These are phyloP conservation scores for Colletotrichum gigasporum DNA, from an alignment of 2,329 filamentous ascomycete species.

Conservation along the genomic window DNA sequence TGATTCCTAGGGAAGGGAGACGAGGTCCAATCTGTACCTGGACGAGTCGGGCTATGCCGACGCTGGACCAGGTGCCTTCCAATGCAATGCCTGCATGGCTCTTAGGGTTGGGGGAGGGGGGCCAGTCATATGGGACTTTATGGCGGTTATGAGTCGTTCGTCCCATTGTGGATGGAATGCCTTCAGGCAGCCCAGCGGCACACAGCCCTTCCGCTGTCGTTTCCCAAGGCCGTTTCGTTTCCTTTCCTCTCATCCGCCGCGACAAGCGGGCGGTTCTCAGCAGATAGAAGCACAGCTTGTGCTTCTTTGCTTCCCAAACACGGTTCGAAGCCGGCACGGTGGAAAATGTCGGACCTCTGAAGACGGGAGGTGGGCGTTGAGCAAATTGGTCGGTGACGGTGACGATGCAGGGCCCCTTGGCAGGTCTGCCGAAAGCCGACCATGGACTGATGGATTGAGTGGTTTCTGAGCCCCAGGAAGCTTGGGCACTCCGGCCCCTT, in stretches of 20 bases:
- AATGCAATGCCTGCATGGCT: conserved; percentile 11
- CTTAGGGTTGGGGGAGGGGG: background rate
- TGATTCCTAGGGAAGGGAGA: background rate
- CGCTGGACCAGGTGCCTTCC: background rate
- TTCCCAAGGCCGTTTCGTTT: conserved; percentile 3
- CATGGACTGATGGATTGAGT: conserved; percentile 10
- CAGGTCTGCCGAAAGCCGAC: conserved; percentile 30
- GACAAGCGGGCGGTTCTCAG: too few relatives aligned
- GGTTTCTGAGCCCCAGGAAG: conserved; percentile 13
- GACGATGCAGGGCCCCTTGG: conserved; percentile 25
- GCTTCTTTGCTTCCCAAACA: background rate
- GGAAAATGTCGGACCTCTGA: background rate
- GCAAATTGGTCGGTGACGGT: conserved; percentile 12
- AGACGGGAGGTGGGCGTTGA: conserved; percentile 4
- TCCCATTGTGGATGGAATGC: conserved; percentile 7
- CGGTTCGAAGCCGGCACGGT: background rate
- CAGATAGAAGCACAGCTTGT: background rate
- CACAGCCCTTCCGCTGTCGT: background rate
- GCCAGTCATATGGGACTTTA: background rate
- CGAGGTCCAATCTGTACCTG: background rate
- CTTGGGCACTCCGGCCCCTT: conserved; percentile 12
- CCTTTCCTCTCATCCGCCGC: background rate
- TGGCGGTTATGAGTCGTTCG: conserved; percentile 18
- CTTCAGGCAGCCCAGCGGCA: background rate
- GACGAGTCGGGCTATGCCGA: conserved; percentile 14